Percentiles rank a stretch among this genome's conserved stretches.
phyloP scores from a whole-genome alignment of 805 yeast species.

The Nematodospora valgi region DNA sequence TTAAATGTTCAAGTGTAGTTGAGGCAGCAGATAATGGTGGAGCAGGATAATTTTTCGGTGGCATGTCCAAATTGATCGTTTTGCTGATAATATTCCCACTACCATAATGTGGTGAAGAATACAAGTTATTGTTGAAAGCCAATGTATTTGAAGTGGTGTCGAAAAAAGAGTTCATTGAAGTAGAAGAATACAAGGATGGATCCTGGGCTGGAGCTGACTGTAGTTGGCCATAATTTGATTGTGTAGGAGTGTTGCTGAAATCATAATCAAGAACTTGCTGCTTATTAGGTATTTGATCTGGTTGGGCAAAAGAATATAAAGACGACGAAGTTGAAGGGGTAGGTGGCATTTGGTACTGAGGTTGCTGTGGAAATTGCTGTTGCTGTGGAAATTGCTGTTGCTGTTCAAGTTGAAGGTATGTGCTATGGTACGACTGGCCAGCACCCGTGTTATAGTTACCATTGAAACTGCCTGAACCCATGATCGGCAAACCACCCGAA shows the following conservation, averaged over 20 bases:
- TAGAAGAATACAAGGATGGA: not conserved
- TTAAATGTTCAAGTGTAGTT: not conserved
- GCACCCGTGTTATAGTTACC: slow-evolving; percentile 6
- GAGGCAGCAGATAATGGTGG: slow-evolving; percentile 1
- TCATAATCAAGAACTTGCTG: slow-evolving; percentile 1
- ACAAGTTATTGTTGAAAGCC: not conserved
- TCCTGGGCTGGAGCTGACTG: not conserved
- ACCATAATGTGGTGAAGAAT: slow-evolving; percentile 1
- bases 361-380: slow-evolving; percentile 1
- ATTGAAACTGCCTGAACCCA: not conserved
- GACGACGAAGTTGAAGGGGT: slow-evolving; percentile 7
- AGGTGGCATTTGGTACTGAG: slow-evolving; percentile 8
- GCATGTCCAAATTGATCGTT: not conserved
- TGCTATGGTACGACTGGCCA: slow-evolving; percentile 7
- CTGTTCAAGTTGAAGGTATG: not conserved
- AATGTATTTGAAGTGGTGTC: slow-evolving; percentile 7
- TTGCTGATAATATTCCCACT: not conserved
- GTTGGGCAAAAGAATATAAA: slow-evolving; percentile 6
- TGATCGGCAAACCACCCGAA: slow-evolving; percentile 5
- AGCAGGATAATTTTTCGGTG: not conserved
- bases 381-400: slow-evolving; percentile 1
- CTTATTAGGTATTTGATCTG: not conserved
- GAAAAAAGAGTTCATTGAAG: slow-evolving; percentile 9
- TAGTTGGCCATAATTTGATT: slow-evolving; percentile 4
- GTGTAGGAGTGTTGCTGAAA: slow-evolving; percentile 2